These are phyloP conservation scores for Fusarium proliferatum DNA, from an alignment of 2,329 filamentous ascomycete species.

Conservation along the genomic window DNA sequence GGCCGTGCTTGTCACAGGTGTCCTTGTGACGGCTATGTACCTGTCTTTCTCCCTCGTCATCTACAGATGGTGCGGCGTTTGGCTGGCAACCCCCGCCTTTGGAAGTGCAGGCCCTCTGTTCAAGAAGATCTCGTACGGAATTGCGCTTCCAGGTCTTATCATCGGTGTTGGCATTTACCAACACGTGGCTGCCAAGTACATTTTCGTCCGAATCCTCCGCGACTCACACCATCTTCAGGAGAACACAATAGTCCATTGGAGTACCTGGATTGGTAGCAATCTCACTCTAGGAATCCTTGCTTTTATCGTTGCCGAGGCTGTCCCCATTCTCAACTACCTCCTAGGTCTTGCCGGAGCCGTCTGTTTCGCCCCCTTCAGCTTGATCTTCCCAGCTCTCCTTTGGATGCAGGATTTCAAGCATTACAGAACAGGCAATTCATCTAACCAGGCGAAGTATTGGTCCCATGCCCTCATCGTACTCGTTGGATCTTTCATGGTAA, in stretches of 20 bases:
- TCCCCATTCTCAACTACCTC: constrained; percentile 1
- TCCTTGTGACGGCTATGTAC: not conserved
- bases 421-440: not conserved
- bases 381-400: not conserved
- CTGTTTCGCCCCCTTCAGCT: not conserved
- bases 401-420: constrained; percentile 3
- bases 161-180: constrained; percentile 2
- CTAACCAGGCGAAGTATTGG: not conserved
- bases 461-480: not conserved
- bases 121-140: constrained; percentile 2
- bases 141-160: constrained; percentile 1
- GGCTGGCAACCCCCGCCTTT: not conserved
- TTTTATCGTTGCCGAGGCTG: constrained; percentile 1
- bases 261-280: constrained; percentile 2
- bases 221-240: not conserved
- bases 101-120: not conserved
- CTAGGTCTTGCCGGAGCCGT: not conserved
- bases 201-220: not conserved
- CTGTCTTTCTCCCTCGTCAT: not conserved
- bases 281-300: not conserved
- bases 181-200: not conserved
- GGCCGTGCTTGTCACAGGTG: not conserved
- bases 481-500: not conserved
- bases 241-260: not conserved
- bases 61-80: constrained; percentile 4